A percentile compares a stretch with the other conserved stretches of the same genome.
Conservation (phyloP, 306 rosid species). For the Aeschynomene evenia region DNA sequence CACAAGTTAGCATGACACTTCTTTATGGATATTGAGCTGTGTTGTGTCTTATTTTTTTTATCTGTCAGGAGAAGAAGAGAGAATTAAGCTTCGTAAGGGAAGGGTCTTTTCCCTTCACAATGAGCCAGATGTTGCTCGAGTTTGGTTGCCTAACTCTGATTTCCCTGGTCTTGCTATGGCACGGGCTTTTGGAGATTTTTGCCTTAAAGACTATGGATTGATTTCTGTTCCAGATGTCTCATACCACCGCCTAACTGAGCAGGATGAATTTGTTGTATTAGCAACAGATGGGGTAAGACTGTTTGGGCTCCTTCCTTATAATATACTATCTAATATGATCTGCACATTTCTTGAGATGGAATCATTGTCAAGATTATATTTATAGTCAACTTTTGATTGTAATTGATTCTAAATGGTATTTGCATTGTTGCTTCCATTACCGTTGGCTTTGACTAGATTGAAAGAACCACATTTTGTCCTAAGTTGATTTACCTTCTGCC, state of each 20-base stretch:
- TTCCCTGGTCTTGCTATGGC: conserved; percentile 98
- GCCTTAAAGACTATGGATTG: conserved; percentile 82
- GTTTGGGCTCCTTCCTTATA: conserved; percentile 21
- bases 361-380: conserved; percentile 5
- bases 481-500: background rate
- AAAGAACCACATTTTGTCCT: conserved; percentile 4
- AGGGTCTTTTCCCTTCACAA: conserved; percentile 76
- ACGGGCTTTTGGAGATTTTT: conserved; percentile 93
- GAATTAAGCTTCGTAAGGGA: conserved; percentile 72
- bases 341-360: conserved; percentile 13
- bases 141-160: conserved; percentile 84
- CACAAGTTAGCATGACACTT: background rate
- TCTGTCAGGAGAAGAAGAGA: conserved; percentile 70
- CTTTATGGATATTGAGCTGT: conserved; percentile 13
- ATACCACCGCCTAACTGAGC: conserved; percentile 56
- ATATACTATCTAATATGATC: background rate
- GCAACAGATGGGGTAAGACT: conserved; percentile 94
- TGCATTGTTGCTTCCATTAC: background rate
- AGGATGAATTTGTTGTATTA: conserved; percentile 86
- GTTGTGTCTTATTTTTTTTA: conserved; percentile 11
- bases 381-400: conserved; percentile 5
- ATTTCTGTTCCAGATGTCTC: conserved; percentile 79
- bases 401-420: conserved; percentile 16
- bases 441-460: background rate
- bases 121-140: conserved; percentile 78